These are phyloP conservation scores for Debaryomyces maramus DNA, from an alignment of 805 yeast species.

Conservation along the genomic window DNA sequence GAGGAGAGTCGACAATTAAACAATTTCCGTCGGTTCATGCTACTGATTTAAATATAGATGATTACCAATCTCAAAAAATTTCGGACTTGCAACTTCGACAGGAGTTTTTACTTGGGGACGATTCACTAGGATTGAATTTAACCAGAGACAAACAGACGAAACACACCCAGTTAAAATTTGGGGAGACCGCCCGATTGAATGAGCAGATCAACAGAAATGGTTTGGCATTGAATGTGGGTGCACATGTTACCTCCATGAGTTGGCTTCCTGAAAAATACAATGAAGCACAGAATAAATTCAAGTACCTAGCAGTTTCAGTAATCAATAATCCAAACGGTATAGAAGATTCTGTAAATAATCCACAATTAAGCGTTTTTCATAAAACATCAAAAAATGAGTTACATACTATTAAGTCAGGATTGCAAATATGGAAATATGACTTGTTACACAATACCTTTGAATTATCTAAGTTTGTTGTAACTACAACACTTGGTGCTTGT, in stretches of 20 bases:
- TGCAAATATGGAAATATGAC: slow-evolving; percentile 47
- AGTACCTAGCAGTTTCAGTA: slow-evolving; percentile 52
- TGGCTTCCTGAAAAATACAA: slow-evolving; percentile 45
- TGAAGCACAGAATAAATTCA: slow-evolving; percentile 15
- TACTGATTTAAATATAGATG: slow-evolving; percentile 12
- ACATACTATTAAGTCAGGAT: slow-evolving; percentile 31
- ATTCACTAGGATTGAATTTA: not conserved
- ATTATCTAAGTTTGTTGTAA: slow-evolving; percentile 27
- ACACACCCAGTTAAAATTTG: slow-evolving; percentile 2
- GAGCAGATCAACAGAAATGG: slow-evolving; percentile 27
- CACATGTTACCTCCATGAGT: slow-evolving; percentile 49
- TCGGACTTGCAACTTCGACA: slow-evolving; percentile 4
- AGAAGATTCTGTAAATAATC: slow-evolving; percentile 19
- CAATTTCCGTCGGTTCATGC: not conserved
- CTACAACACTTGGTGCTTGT: slow-evolving; percentile 46
- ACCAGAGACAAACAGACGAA: not conserved
- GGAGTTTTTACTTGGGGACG: slow-evolving; percentile 5
- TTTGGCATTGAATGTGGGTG: slow-evolving; percentile 49
- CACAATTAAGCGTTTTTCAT: slow-evolving; percentile 33
- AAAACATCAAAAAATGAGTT: slow-evolving; percentile 7
- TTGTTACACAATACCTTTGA: slow-evolving; percentile 22
- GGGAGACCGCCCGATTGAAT: slow-evolving; percentile 1
- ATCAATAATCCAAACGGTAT: slow-evolving; percentile 33
- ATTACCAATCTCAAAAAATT: slow-evolving; percentile 6
- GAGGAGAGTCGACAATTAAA: not conserved